Percentiles rank a stretch among this genome's conserved stretches.
Conservation (phyloP, 169 alveolate species). For the Perkinsus marinus region DNA sequence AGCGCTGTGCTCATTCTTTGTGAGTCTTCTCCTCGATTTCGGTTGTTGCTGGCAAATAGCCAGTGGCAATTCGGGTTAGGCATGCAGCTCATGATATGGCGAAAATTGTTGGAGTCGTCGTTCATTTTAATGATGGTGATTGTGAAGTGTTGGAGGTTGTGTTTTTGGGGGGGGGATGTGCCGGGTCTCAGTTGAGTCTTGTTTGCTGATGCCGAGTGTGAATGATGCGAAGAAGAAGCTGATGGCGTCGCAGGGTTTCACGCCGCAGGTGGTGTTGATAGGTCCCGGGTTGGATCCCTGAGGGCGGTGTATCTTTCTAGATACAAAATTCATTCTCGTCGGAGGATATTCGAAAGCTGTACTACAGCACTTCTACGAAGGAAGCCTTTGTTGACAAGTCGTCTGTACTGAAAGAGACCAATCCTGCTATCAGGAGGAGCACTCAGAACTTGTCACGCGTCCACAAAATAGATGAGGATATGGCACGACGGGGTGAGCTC, state of each 20-base stretch:
- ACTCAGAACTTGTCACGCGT: neutral
- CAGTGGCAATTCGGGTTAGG: no score
- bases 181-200: neutral
- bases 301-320: neutral
- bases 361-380: neutral
- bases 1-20: no score
- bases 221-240: neutral
- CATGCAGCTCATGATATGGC: no score
- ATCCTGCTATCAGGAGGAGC: neutral
- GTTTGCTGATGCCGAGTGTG: neutral
- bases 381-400: neutral
- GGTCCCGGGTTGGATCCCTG: neutral
- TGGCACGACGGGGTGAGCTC: neutral
- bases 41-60: no score
- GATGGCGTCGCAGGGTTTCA: neutral
- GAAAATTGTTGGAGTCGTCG: neutral
- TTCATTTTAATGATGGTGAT: neutral
- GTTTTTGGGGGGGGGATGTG: neutral
- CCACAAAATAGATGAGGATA: neutral
- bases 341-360: neutral
- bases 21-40: no score
- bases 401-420: neutral
- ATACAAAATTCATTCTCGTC: neutral
- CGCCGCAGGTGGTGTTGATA: neutral
- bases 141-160: neutral